These are phyloP conservation scores for Aegle marmelos DNA, from an alignment of 345 rosid genomes.

Conservation along the genomic window DNA sequence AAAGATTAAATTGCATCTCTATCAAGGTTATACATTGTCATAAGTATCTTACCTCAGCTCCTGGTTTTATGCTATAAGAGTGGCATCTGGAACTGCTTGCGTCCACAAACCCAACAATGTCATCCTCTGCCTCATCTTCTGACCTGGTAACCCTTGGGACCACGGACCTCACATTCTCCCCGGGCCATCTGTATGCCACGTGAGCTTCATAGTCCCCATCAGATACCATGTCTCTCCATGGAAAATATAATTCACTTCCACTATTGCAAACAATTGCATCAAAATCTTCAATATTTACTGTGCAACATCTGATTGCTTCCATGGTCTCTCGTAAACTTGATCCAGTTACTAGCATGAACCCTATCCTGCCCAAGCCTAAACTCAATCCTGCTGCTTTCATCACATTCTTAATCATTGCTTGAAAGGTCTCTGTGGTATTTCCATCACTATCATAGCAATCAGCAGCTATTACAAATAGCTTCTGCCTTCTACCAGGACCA, in stretches of 20 bases:
- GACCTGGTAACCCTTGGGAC: constrained; percentile 46
- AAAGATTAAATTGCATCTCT: constrained; percentile 6
- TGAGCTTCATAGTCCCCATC: constrained; percentile 73
- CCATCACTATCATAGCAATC: constrained; percentile 60
- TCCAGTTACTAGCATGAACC: constrained; percentile 67
- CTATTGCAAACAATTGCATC: constrained; percentile 86
- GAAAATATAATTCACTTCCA: constrained; percentile 76
- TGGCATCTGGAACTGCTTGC: constrained; percentile 64
- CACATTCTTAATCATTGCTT: constrained; percentile 55
- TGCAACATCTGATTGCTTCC: constrained; percentile 46
- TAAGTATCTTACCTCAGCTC: constrained; percentile 49
- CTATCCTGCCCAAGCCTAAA: constrained; percentile 45
- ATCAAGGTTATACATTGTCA: not conserved
- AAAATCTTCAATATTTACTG: constrained; percentile 63
- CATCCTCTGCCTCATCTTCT: constrained; percentile 54
- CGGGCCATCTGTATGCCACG: constrained; percentile 85
- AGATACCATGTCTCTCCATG: constrained; percentile 74
- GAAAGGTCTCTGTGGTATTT: constrained; percentile 35
- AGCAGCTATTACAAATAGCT: constrained; percentile 68
- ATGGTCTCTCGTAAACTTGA: constrained; percentile 55
- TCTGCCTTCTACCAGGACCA: constrained; percentile 72
- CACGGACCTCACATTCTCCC: constrained; percentile 62
- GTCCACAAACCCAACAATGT: constrained; percentile 35
- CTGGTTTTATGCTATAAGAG: constrained; percentile 60
- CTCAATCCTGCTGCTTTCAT: constrained; percentile 58